phyloP scores from a whole-genome alignment of 768 basidiomycete genomes.

The Termitomyces sp. region DNA sequence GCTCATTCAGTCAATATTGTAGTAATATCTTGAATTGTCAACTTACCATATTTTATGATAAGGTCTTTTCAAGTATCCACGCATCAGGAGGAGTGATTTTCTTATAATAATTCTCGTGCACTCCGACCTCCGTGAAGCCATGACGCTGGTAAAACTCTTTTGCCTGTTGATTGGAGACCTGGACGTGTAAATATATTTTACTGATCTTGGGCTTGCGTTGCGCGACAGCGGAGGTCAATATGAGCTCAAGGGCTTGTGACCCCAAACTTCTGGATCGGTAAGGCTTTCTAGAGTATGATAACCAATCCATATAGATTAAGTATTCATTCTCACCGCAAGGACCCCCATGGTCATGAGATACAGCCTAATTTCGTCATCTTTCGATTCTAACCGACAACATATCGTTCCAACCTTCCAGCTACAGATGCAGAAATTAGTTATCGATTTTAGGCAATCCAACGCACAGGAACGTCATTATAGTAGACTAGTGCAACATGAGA shows the following conservation, averaged over 20 bases:
- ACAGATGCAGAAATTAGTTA: slow-evolving; percentile 10
- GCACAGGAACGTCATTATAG: slow-evolving; percentile 83
- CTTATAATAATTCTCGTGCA: slow-evolving; percentile 82
- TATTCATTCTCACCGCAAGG: slow-evolving; percentile 61
- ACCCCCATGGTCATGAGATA: slow-evolving; percentile 94
- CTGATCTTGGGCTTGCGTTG: slow-evolving; percentile 58
- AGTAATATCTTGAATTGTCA: background rate
- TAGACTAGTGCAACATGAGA: slow-evolving; percentile 50
- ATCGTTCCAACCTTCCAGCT: slow-evolving; percentile 65
- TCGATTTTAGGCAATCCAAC: slow-evolving; percentile 15
- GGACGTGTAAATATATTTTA: slow-evolving; percentile 81
- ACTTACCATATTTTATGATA: slow-evolving; percentile 22
- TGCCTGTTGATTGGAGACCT: slow-evolving; percentile 72
- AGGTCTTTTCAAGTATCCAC: slow-evolving; percentile 74
- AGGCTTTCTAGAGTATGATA: slow-evolving; percentile 43
- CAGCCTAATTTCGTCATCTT: slow-evolving; percentile 48
- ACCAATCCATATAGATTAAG: slow-evolving; percentile 4
- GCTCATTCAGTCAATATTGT: background rate
- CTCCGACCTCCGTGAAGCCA: slow-evolving; percentile 65
- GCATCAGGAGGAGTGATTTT: slow-evolving; percentile 82
- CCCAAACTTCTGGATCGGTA: slow-evolving; percentile 80
- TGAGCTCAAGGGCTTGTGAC: slow-evolving; percentile 61
- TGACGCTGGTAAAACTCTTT: slow-evolving; percentile 81
- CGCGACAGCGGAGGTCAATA: slow-evolving; percentile 58
- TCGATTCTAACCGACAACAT: slow-evolving; percentile 78